Base-by-base conservation (phyloP, 1,284 basidiomycete genomes). In the Mycena sp. region DNA sequence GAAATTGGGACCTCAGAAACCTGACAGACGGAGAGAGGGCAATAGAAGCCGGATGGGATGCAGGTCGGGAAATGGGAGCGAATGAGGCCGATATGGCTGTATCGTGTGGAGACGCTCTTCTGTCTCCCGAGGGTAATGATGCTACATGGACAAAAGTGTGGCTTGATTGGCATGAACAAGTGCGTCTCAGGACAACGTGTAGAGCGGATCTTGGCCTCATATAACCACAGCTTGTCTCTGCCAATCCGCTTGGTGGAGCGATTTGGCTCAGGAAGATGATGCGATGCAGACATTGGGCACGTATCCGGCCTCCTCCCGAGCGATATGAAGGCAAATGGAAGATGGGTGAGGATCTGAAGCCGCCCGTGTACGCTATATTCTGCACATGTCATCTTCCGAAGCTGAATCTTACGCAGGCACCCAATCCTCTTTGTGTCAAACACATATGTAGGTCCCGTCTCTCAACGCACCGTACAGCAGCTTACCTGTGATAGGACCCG, bases 301-400 rank as follows among this genome's bases (percentile, higher is more conserved):
- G 51, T 9, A 21, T 62, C 3, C 37, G 28, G 12, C 60, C 60
- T 49, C 21, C 53, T 5, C 60, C 60, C 4, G 46, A 49, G 14
- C n/a, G 60, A n/a, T 62, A 62, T 23, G 37, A 49, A 12, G 60
- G 60, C 2, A n/a, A 35, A 9, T 62, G 53, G 60, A 48, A 43
- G 51, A 40, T 61, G 59, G 59, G 59, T 3, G n/a, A 46, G 10
- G 59, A 61, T 46, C 43, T 61, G 28, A 6, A 26, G 32, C 19
- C 35, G 10, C 60, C 60, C 2, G 45, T 32, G 60, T 61, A 48
- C 19, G 46, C 25, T 45, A n/a, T 10, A 25, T 5, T 10, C 23
- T 29, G 21, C 10, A 5, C 14, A 4, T 2, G 14, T 30, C 26
- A 19, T 0, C 28, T 17, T 12, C 40, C 17, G 19, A n/a, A 2